Conservation (phyloP, 1,139 yeast genomes). For the Geotrichum candidum region DNA sequence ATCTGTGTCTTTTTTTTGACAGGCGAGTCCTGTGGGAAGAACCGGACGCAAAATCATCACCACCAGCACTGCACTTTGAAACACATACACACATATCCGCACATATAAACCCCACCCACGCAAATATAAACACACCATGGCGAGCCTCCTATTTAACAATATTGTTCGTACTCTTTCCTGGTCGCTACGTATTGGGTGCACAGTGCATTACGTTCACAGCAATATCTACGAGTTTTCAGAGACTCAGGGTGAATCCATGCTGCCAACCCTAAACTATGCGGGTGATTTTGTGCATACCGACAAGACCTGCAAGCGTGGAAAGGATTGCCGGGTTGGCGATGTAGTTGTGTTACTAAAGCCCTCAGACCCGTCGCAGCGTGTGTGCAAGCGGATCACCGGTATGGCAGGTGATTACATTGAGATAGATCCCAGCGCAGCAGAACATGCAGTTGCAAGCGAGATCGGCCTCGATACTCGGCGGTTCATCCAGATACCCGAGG, state of each 20-base stretch:
- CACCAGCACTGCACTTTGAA: neutral
- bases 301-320: constrained; percentile 54
- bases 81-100: no score
- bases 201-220: constrained; percentile 60
- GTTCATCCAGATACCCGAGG: constrained; percentile 34
- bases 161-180: constrained; percentile 22
- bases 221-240: constrained; percentile 70
- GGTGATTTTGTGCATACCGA: constrained; percentile 78
- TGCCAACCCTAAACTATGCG: constrained; percentile 73
- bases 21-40: neutral
- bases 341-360: constrained; percentile 86
- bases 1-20: neutral
- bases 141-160: neutral
- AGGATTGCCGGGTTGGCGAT: constrained; percentile 70
- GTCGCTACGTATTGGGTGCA: constrained; percentile 56
- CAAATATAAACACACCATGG: neutral
- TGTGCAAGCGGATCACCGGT: constrained; percentile 89
- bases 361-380: constrained; percentile 77
- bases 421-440: constrained; percentile 54
- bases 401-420: constrained; percentile 88
- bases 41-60: neutral
- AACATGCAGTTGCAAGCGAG: constrained; percentile 27
- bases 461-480: constrained; percentile 9
- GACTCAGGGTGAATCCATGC: constrained; percentile 91
- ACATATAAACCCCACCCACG: no score